Conservation (phyloP, 768 basidiomycete species). For the Phaeotremella fagi region DNA sequence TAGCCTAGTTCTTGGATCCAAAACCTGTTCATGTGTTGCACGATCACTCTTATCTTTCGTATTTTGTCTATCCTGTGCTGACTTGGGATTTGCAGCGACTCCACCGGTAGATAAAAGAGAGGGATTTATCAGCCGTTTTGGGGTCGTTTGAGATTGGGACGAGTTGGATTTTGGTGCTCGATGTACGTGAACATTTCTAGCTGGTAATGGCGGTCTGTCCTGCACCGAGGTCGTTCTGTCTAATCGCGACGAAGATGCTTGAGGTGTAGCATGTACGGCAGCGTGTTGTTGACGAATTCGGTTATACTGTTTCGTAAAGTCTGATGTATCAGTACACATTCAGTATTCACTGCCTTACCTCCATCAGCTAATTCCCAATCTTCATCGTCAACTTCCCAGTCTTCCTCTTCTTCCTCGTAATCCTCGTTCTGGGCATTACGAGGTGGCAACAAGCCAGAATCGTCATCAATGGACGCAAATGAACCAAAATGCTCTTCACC, state of each 20-base stretch:
- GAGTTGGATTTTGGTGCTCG: background rate
- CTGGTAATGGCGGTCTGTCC: constrained; percentile 61
- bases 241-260: constrained; percentile 7
- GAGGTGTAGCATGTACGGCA: constrained; percentile 39
- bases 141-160: constrained; percentile 20
- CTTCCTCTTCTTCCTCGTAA: constrained; percentile 17
- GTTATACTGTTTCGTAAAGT: constrained; percentile 98
- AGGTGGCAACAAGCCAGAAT: background rate
- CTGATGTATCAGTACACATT: constrained; percentile 52
- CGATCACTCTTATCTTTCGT: constrained; percentile 94
- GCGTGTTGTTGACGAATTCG: constrained; percentile 86
- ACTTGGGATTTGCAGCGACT: constrained; percentile 73
- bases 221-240: constrained; percentile 59
- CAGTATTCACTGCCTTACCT: constrained; percentile 29
- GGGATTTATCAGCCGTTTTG: constrained; percentile 10
- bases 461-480: constrained; percentile 1
- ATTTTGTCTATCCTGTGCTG: constrained; percentile 79
- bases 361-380: constrained; percentile 49
- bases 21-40: constrained; percentile 92
- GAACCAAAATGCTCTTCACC: constrained; percentile 2
- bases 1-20: constrained; percentile 89
- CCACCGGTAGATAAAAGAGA: constrained; percentile 52
- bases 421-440: constrained; percentile 8
- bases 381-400: constrained; percentile 46
- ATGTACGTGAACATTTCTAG: constrained; percentile 39